Evolutionary conservation across 345 rosid genomes (phyloP).

Genomic region (Carallia brachiata): DNA sequence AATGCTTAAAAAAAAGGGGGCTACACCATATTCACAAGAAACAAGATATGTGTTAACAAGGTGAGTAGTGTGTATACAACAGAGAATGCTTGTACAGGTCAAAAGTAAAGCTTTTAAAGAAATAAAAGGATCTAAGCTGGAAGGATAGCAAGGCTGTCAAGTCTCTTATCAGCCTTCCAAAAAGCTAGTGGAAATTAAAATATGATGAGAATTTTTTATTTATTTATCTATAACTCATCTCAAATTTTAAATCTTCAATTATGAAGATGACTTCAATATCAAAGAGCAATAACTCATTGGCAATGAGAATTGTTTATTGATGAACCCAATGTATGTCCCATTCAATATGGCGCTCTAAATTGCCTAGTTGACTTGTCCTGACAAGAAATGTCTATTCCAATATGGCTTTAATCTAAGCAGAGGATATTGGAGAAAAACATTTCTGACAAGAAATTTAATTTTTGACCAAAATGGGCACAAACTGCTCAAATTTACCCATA

Average conservation of each 20-base stretch:
- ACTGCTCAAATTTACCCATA: too few species aligned
- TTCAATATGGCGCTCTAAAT: neutral
- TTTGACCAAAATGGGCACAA: too few species aligned
- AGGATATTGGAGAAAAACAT: too few species aligned
- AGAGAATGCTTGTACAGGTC: constrained; percentile 25
- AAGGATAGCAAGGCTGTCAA: constrained; percentile 22
- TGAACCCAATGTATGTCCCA: too few species aligned
- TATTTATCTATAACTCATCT: too few species aligned
- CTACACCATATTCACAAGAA: too few species aligned
- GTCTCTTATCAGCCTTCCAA: constrained; percentile 13
- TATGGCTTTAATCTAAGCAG: too few species aligned
- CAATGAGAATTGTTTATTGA: constrained; percentile 21
- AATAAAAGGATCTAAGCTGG: constrained; percentile 33
- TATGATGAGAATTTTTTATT: too few species aligned
- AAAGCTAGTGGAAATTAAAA: constrained; percentile 10
- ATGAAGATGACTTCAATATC: too few species aligned
- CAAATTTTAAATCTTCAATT: too few species aligned
- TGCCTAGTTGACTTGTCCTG: neutral
- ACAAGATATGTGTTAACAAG: neutral
- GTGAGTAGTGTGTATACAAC: neutral
- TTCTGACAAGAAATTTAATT: neutral
- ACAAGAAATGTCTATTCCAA: too few species aligned
- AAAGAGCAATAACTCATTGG: neutral
- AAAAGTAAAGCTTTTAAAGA: constrained; percentile 33
- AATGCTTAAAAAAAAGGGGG: neutral